Evolutionary conservation across 805 yeast genomes (phyloP).

Genomic region (Metschnikowia gelsemii): DNA sequence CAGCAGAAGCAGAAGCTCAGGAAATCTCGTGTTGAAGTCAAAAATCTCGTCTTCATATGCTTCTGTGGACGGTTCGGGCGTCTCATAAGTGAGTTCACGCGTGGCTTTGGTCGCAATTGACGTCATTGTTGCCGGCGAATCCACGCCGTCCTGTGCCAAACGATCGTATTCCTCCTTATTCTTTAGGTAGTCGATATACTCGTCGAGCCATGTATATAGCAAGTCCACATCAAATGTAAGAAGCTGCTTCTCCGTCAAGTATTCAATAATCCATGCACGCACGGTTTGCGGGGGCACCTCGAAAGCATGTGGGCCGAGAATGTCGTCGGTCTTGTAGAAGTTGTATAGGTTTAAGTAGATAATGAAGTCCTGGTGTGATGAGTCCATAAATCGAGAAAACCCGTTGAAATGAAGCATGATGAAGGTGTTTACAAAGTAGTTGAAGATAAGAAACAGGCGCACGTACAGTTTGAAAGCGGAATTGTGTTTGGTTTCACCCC

Average conservation of each 20-base stretch:
- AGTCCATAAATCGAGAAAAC: slow-evolving; percentile 39
- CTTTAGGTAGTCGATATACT: slow-evolving; percentile 37
- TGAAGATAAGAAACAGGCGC: slow-evolving; percentile 41
- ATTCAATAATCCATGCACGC: slow-evolving; percentile 28
- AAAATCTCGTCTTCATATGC: slow-evolving; percentile 11
- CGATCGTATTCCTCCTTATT: slow-evolving; percentile 6
- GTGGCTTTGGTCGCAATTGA: not conserved
- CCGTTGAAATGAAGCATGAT: slow-evolving; percentile 45
- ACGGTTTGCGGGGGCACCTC: slow-evolving; percentile 23
- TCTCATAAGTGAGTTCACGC: not conserved
- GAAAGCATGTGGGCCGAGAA: slow-evolving; percentile 22
- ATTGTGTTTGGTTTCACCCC: slow-evolving; percentile 7
- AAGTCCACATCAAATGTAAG: slow-evolving; percentile 37
- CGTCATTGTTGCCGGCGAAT: not conserved
- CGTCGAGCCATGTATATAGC: slow-evolving; percentile 39
- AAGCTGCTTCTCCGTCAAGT: slow-evolving; percentile 29
- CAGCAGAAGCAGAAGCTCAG: slow-evolving; percentile 11
- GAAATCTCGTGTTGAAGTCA: slow-evolving; percentile 17
- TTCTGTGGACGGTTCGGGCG: not conserved
- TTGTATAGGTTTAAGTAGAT: slow-evolving; percentile 43
- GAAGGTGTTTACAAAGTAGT: slow-evolving; percentile 43
- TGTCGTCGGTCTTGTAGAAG: slow-evolving; percentile 36
- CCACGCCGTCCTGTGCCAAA: not conserved
- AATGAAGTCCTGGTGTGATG: slow-evolving; percentile 39
- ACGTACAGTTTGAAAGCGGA: slow-evolving; percentile 29